A percentile compares a stretch with the other conserved stretches of the same genome.
These are phyloP conservation scores for Apiotrichum akiyoshidainum DNA, from an alignment of 1,284 basidiomycete species.

Conservation along the genomic window DNA sequence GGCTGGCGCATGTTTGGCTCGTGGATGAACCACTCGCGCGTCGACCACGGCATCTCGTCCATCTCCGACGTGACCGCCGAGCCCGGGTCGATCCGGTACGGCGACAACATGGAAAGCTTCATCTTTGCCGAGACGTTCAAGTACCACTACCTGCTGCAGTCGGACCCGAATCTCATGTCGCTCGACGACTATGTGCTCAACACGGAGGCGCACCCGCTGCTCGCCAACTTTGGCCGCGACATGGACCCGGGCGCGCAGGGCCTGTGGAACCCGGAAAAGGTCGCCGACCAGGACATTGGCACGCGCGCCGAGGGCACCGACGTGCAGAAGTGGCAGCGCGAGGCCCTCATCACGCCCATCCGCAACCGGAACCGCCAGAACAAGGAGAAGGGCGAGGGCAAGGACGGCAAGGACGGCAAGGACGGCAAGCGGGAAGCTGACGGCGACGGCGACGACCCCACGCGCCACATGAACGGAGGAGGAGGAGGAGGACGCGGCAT, in stretches of 20 bases:
- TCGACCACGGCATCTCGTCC: constrained; percentile 49
- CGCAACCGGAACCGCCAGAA: not conserved
- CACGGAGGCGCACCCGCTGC: constrained; percentile 52
- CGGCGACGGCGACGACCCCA: too few relatives aligned
- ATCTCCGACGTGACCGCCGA: constrained; percentile 51
- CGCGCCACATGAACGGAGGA: too few relatives aligned
- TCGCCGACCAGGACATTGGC: constrained; percentile 31
- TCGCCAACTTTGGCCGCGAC: constrained; percentile 31
- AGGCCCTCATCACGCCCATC: constrained; percentile 10
- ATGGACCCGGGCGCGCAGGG: constrained; percentile 37
- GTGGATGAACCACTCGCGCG: constrained; percentile 54
- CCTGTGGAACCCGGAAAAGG: constrained; percentile 31
- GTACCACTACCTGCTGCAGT: constrained; percentile 55
- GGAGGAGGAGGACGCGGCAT: too few relatives aligned
- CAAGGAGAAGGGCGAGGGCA: not conserved
- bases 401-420: not conserved
- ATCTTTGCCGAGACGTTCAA: constrained; percentile 59
- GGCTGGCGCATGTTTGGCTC: constrained; percentile 60
- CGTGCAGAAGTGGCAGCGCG: constrained; percentile 43
- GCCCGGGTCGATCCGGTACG: constrained; percentile 27
- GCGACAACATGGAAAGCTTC: constrained; percentile 55
- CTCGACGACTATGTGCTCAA: constrained; percentile 59
- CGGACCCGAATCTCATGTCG: constrained; percentile 55
- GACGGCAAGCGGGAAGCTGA: too few relatives aligned
- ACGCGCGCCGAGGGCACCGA: constrained; percentile 44